Base-by-base conservation (phyloP, 495 filamentous ascomycete species). In the Pyrenopolyporus hunteri region DNA sequence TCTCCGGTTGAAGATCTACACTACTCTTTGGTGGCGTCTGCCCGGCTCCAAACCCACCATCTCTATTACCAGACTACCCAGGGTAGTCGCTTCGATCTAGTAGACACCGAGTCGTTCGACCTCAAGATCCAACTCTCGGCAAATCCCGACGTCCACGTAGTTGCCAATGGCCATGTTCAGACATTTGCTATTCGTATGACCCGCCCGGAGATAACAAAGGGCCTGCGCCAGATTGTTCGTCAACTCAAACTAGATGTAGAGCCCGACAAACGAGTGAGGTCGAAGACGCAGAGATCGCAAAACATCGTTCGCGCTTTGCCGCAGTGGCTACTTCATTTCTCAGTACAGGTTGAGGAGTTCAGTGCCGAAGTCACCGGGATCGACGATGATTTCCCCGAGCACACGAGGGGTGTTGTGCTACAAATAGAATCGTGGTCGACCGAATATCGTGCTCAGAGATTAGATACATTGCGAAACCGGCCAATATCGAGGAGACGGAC, bases 11-110 rank as follows among this genome's bases (percentile, higher is more conserved):
- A 88, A 29, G 89, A 96, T 9, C 77, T 88, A 4, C 90, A 96
- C 66, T 99, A 99, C 70, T 87, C 88, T 16, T 77, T 99, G 7
- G 84, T 85, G 6, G 90, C 92, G 1, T 88, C 88, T 7, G 86
- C 94, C 68, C 84, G 95, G 33, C 78, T 97, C 37, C 85, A 89
- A 47, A 90, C 90, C 1, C 92, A 99, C 68, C 85, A 94, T 62
- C 82, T 99, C 3, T 99, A 98, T 74, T 99, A 99, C 70, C 95
- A 96, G 65, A 97, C 92, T 0, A 86, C 85, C 4, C 83, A 87
- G 5, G 87, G 91, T 0, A 84, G 83, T 52, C 88, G 91, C 52
- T 91, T 96, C 66, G 89, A 96, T 66, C 80, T 99, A 3, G 80
- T 97, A 0, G 83, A 89, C 51, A 95, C 87, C 0, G 93, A 98